Base-by-base conservation (phyloP, 768 basidiomycete genomes). In the Erythrobasidium yunnanense region DNA sequence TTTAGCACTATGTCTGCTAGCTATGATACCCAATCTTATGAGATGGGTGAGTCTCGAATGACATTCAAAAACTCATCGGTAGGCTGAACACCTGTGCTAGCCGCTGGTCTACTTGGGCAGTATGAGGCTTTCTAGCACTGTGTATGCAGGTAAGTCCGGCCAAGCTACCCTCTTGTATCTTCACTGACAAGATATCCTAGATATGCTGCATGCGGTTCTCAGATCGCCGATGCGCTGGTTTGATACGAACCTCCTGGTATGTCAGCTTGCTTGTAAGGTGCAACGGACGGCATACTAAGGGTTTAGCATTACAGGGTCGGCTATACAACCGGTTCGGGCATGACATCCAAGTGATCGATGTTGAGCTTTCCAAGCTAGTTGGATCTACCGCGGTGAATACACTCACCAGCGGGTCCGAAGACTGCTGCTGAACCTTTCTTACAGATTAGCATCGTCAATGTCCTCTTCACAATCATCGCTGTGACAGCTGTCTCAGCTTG, bases 301-400 rank as follows among this genome's bases (percentile, higher is more conserved):
- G 25, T 55, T 49, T 5, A 6, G 22, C 25, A 25, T 35, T 33
- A 17, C 22, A 57, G 55, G 55, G 55, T 29, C 18, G 23, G 17
- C 55, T 57, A 5, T 23, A 18, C 11, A 57, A 57, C 55, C 55
- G 55, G n/a, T 57, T 57, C 35, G 33, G 55, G 6, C 23, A 11
- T 7, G 55, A 57, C 23, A 20, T 38, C 18, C 17, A 25, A 38
- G 32, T 23, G 5, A 18, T 42, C 8, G 55, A 57, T 34, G 38
- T 25, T 4, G 55, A 57, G 25, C 11, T 57, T 20, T 15, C 55
- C 7, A 34, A 57, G 5, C 7, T 23, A 20, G 8, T 29, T 51
- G 33, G 55, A 17, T 4, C 5, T 11, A 15, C 45, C 4, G 55
- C 23, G 11, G 55, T 57, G 38, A 20, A 38, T 57, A n/a, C 4